Conservation (phyloP, 352 stramenopile species). For the Phytopythium litorale region DNA sequence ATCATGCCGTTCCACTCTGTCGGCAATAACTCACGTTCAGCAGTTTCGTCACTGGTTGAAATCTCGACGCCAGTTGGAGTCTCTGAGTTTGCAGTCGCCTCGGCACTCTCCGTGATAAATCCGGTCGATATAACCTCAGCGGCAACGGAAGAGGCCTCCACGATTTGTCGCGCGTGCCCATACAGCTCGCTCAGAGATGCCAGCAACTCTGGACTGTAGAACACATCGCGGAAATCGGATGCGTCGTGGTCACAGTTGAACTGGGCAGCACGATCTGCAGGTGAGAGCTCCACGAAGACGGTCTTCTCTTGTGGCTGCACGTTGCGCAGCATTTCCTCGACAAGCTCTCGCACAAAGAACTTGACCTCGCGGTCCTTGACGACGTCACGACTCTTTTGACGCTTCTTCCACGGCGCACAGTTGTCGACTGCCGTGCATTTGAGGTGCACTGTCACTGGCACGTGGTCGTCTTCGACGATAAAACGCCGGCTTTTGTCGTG, state of each 20-base stretch:
- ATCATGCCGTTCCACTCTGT: conserved; percentile 32
- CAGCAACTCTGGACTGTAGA: conserved; percentile 25
- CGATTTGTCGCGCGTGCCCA: neutral
- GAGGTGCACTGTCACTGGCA: conserved; percentile 34
- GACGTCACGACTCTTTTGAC: conserved; percentile 7
- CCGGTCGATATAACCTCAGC: neutral
- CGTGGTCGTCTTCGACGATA: neutral
- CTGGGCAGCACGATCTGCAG: conserved; percentile 16
- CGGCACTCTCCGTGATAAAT: neutral
- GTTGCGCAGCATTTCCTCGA: conserved; percentile 44
- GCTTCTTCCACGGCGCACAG: conserved; percentile 33
- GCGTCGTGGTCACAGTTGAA: conserved; percentile 27
- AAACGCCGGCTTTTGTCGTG: neutral
- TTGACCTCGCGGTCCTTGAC: conserved; percentile 21
- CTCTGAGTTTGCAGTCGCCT: neutral
- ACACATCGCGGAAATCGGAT: conserved; percentile 28
- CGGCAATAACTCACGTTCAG: neutral
- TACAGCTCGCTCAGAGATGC: conserved; percentile 18
- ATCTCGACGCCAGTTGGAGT: neutral
- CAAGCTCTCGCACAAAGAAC: conserved; percentile 52
- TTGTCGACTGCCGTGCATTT: conserved; percentile 63
- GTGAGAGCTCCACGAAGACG: conserved; percentile 22
- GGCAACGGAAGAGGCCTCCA: neutral
- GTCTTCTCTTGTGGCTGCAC: conserved; percentile 27
- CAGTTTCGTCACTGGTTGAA: neutral